Evolutionary conservation across 75 land plant species (phyloP).

Genomic region (Picea sitchensis): DNA sequence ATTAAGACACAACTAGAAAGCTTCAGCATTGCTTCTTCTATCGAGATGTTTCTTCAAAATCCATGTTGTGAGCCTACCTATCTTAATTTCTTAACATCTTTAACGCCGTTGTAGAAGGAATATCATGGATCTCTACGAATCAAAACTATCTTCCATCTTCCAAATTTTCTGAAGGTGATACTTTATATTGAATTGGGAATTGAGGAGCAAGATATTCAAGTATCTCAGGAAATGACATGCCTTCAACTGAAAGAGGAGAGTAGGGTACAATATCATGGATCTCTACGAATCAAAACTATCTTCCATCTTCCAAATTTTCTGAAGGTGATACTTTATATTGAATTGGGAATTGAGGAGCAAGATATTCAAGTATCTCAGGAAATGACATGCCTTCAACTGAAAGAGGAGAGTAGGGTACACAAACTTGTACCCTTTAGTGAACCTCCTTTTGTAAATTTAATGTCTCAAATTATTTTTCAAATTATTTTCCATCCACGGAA

Average conservation of each 20-base stretch:
- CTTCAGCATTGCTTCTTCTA: background rate
- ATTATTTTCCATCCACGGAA: constrained; percentile 20
- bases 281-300: no score
- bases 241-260: background rate
- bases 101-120: constrained; percentile 26
- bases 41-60: constrained; percentile 11
- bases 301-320: no score
- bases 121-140: constrained; percentile 9
- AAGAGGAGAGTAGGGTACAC: no score
- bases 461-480: constrained; percentile 24
- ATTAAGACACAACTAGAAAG: background rate
- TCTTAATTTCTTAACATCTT: background rate
- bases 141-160: constrained; percentile 19
- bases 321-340: no score
- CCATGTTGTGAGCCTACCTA: constrained; percentile 8
- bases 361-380: no score
- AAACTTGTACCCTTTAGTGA: constrained; percentile 14
- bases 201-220: constrained; percentile 8
- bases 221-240: background rate
- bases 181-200: constrained; percentile 18
- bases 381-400: no score
- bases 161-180: constrained; percentile 21
- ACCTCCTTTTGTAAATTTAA: constrained; percentile 16
- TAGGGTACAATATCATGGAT: no score
- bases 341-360: no score